Evolutionary conservation across 306 rosid genomes (phyloP), one percentile per base, ranked within the genome.

Genomic region (Oxytropis ochrocephala): DNA sequence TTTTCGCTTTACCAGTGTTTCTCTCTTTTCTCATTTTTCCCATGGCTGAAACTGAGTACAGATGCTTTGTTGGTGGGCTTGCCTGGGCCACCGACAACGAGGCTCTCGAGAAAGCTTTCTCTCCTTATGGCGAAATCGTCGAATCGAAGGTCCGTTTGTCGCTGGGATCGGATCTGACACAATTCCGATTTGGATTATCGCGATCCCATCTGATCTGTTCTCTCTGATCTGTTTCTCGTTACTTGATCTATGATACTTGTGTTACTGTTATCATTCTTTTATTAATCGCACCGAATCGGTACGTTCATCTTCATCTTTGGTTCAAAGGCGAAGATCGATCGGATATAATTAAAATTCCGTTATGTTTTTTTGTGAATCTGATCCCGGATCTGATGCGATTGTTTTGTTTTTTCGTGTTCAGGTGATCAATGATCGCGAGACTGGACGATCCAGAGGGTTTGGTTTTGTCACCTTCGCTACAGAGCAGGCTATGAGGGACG

Each of bases 121-220:
- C 96, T 10, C 1, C 24, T 0, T 91, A 1, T 19, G 97, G 99
- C 58, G 87, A 88, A 8, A 83, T 94, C 92, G 7, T 91, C 54
- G 97, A 94, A 81, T 89, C 99, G 89, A 94, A 94, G 97, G 97
- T 90, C 96, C 96, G 98, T 90, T 90, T 77, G 91, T 80, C 66
- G 87, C 86, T 76, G 91, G 85, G 87, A 87, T 88, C 91, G 88
- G 92, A 87, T 92, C 92, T 82, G 81, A 66, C 84, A 69, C 83
- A 69, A 82, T 79, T 81, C 83, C 87, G 87, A 83, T 81, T 75
- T 77, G 84, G 82, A 74, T 82, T 80, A 17, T 73, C 79, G 44
- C 79, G 80, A 85, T 82, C 86, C 84, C 67, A 27, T 71, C 88
- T 79, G 87, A 80, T 85, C 75, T 81, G 78, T 87, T 80, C 64